These are phyloP conservation scores for Oryza punctata DNA, from an alignment of 176 grass and related monocot genomes.

Conservation along the genomic window DNA sequence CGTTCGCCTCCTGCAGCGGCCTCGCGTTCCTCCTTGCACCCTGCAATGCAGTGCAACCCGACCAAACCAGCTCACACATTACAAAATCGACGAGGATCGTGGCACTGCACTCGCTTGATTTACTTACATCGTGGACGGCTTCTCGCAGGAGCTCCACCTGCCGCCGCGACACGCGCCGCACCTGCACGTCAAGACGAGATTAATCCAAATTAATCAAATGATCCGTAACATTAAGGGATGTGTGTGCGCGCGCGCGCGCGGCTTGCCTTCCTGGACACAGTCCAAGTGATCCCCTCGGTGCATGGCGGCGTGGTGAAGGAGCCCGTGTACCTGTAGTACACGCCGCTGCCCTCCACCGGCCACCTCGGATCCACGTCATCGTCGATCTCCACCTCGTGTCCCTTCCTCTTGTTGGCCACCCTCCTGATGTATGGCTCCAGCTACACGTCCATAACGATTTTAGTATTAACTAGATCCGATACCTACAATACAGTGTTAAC, in stretches of 20 bases:
- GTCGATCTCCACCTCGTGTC: slow-evolving; percentile 50
- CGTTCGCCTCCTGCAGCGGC: slow-evolving; percentile 60
- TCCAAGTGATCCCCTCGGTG: slow-evolving; percentile 77
- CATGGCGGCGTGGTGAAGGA: slow-evolving; percentile 83
- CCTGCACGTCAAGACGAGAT: too few species aligned
- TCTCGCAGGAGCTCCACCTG: slow-evolving; percentile 58
- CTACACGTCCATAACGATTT: too few species aligned
- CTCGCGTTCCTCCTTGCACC: slow-evolving; percentile 54
- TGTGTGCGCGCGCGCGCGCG: too few species aligned
- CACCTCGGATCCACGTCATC: slow-evolving; percentile 45
- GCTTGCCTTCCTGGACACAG: slow-evolving; percentile 50
- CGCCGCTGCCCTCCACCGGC: slow-evolving; percentile 41
- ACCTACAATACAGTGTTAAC: too few species aligned
- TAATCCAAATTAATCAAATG: too few species aligned
- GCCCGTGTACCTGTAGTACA: slow-evolving; percentile 69
- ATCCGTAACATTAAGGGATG: too few species aligned
- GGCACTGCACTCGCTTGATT: too few species aligned
- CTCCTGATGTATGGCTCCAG: slow-evolving; percentile 58
- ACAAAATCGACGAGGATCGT: neutral
- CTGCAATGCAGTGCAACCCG: slow-evolving; percentile 29
- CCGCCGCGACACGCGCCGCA: slow-evolving; percentile 44
- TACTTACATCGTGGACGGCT: slow-evolving; percentile 68
- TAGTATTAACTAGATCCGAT: too few species aligned
- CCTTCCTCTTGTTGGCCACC: slow-evolving; percentile 32
- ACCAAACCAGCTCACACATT: neutral